Base-by-base conservation (phyloP, 495 filamentous ascomycete species). In the Xylaria curta region DNA sequence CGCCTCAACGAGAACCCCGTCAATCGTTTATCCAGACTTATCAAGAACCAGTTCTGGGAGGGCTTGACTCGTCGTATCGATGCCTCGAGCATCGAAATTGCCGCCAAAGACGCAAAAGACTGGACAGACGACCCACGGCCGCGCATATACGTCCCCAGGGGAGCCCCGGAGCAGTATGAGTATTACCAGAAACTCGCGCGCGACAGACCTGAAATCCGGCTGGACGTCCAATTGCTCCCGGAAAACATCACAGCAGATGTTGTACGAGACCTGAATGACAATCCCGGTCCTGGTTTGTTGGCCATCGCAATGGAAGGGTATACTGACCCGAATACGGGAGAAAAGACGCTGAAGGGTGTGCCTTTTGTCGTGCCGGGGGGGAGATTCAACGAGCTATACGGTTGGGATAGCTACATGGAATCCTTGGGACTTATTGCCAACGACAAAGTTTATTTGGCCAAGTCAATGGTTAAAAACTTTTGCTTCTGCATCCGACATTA, bases 401-500 rank as follows among this genome's bases (percentile, higher is more conserved):
- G 88, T 19, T 99, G 96, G 96, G 96, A 99, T 79, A 97, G 93
- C 78, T 98, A 97, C 82, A 97, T 99, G 93, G 94, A 93, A 75
- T 94, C 95, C 9, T 84, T 98, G 12, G 94, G 95, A 5, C 85
- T 99, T 72, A 81, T 98, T 49, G 89, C 90, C 71, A 91, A 94
- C 78, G 92, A 93, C 76, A 91, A 92, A 60, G 89, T 91, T 46
- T 88, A 97, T 76, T 82, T 99, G 49, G 93, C 93, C 68, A 97
- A 97, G 82, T 87, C 91, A 31, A 98, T 98, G 93, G 93, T 98
- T 42, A 82, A 89, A 73, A 95, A 99, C 82, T 98, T 98, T 81
- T 95, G 92, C 80, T 99, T 99, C 83, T 95, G 93, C 83, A 98
- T 99, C 82, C 90, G 93, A 81, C 97, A 99, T 81, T 99, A 99